Evolutionary conservation across 257 asterid species (phyloP), one percentile per base, ranked within the genome.

Genomic region (Salvia rosmarinus): DNA sequence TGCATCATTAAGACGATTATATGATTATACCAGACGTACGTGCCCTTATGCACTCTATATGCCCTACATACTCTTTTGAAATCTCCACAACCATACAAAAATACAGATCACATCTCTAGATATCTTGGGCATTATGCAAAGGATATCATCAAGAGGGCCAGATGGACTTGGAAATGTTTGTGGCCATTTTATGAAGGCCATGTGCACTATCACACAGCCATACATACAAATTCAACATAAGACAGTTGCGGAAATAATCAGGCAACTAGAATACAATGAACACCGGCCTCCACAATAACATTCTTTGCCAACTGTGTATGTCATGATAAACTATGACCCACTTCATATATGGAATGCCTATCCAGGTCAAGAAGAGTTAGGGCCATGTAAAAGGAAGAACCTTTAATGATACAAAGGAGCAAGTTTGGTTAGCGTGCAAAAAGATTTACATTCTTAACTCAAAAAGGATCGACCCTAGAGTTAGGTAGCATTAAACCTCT

Each of bases 231-330:
- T 43, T 43, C 0, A 47, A 16, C 32, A 55, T 17, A 6, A 16
- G 42, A 23, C 40, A 5, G 1, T 14, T 13, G n/a, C 12, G 47
- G 43, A 28, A 70, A 32, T 16, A 68, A 25, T 4, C 1, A 14
- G 40, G 10, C 47, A 16, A 32, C 17, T 32, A 59, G 59, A 59
- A 49, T 14, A 46, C 60, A n/a, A 58, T 35, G 19, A 30, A 34
- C 58, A 39, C 49, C 46, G 19, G 37, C 44, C 64, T 42, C 67
- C 58, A 39, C 49, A 56, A 40, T 5, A 61, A 39, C 64, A 58
- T 32, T 58, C 65, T 58, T 62, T 62, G 51, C 17, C 51, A 10
- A 37, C 3, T 23, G 11, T 21, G 39, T 1, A 44, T 23, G 43
- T 7, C 56, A 14, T 5, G 40, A 42, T 43, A 21, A 12, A 42